phyloP scores from a whole-genome alignment of 2,329 filamentous ascomycete species.

The Neofusicoccum parvum region DNA sequence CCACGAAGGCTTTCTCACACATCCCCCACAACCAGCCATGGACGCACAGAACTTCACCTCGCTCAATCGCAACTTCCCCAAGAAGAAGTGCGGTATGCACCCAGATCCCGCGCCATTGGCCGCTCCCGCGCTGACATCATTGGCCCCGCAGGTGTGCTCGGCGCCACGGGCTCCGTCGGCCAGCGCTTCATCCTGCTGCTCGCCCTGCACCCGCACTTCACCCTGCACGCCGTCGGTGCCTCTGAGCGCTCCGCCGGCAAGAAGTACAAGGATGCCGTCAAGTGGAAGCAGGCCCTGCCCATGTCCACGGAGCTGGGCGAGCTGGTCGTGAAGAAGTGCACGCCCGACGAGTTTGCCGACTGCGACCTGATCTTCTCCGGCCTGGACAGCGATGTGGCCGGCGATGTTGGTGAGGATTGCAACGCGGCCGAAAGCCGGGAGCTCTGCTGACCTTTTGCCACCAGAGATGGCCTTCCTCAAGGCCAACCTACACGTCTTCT shows the following conservation, averaged over 20 bases:
- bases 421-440: neutral
- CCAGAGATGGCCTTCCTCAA: slow-evolving; percentile 87
- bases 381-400: slow-evolving; percentile 88
- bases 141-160: slow-evolving; percentile 63
- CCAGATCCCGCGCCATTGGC: slow-evolving; percentile 10
- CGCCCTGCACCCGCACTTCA: slow-evolving; percentile 82
- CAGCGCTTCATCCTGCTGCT: slow-evolving; percentile 95
- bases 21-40: slow-evolving; percentile 32
- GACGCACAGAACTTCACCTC: slow-evolving; percentile 48
- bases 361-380: slow-evolving; percentile 95
- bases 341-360: slow-evolving; percentile 77
- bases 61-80: slow-evolving; percentile 45
- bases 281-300: slow-evolving; percentile 88
- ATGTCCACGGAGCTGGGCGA: slow-evolving; percentile 77
- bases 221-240: slow-evolving; percentile 85
- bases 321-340: slow-evolving; percentile 84
- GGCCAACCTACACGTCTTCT: slow-evolving; percentile 88
- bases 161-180: slow-evolving; percentile 90
- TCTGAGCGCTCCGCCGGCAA: slow-evolving; percentile 89
- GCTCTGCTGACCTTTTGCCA: neutral
- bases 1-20: neutral
- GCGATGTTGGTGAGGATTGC: slow-evolving; percentile 72
- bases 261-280: slow-evolving; percentile 89
- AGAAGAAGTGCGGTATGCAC: slow-evolving; percentile 54
- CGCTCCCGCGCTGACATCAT: slow-evolving; percentile 24